Percentiles rank a stretch among this genome's conserved stretches.
phyloP scores from a whole-genome alignment of 306 rosid genomes.

The Malus orientalis region DNA sequence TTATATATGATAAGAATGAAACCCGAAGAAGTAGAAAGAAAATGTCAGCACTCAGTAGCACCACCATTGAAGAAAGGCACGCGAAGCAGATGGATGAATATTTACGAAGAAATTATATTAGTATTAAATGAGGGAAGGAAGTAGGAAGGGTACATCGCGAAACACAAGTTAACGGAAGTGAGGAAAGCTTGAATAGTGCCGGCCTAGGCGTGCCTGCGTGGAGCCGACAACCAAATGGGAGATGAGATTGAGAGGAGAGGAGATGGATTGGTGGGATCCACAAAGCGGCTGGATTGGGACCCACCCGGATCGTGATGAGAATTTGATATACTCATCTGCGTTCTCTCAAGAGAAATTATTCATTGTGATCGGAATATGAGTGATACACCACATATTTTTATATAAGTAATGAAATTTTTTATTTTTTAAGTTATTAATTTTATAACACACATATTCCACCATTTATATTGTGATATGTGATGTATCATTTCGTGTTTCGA shows the following conservation, averaged over 20 bases:
- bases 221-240: constrained; percentile 32
- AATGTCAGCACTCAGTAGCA: not conserved
- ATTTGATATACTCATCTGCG: not conserved
- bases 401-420: no score
- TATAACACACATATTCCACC: fast-evolving
- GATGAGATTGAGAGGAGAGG: not conserved
- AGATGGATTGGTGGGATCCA: not conserved
- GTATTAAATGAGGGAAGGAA: not conserved
- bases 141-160: constrained; percentile 29
- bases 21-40: not conserved
- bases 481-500: fast-evolving
- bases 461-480: fast-evolving
- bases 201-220: constrained; percentile 14
- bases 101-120: not conserved
- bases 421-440: no score
- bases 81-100: not conserved
- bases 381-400: fast-evolving
- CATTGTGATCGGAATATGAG: fast-evolving
- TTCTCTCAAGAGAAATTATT: no score
- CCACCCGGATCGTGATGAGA: not conserved
- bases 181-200: not conserved
- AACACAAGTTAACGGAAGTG: constrained; percentile 43
- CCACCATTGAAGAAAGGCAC: not conserved
- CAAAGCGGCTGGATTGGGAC: not conserved
- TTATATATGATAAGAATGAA: no score